Base-by-base conservation (phyloP, 257 asterid species). In the Eustoma russellianum region DNA sequence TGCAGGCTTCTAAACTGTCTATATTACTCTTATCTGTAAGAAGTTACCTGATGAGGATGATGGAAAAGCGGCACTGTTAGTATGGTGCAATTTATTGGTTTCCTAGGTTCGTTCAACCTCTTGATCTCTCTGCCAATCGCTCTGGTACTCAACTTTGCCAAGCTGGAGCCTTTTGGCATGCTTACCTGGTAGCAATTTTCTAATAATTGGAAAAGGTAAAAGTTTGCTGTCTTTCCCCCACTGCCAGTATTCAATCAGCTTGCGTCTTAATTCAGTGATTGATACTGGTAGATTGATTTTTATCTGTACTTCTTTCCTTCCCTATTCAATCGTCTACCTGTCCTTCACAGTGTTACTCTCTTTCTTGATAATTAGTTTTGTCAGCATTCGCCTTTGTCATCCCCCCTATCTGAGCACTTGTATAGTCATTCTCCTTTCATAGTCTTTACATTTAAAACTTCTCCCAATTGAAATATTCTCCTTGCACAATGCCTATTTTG, bases 11-110 rank as follows among this genome's bases (percentile, higher is more conserved):
- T 89, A 89, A 68, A 88, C 97, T 51, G 81, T 73, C 40, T 89
- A 89, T 57, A 77, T 83, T 57, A 86, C 94, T 53, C 78, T 89
- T 12, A 81, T 89, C 60, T 87, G 97, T 58, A 77, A 72, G 57
- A 81, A 77, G 53, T 58, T 89, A 47, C 95, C 97, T 1, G 97
- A 86, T 68, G 94, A 81, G 50, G 95, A 83, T 55, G 89, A 85
- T 33, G 68, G 61, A 52, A 65, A 51, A 69, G 60, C 52, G 94
- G 92, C 35, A 78, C 19, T 47, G 86, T 70, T 55, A 89, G 95
- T 70, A 86, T 81, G 95, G 94, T 93, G 5, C 95, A 83, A 28
- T 86, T 89, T 70, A 94, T 89, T 64, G 97, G 97, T 51, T 89
- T 65, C 77, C 58, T 89, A 68, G 97, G 95, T 43, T 68, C 83